These are phyloP conservation scores for Aquilaria agallochum DNA, from an alignment of 441 rosid species.

Conservation along the genomic window DNA sequence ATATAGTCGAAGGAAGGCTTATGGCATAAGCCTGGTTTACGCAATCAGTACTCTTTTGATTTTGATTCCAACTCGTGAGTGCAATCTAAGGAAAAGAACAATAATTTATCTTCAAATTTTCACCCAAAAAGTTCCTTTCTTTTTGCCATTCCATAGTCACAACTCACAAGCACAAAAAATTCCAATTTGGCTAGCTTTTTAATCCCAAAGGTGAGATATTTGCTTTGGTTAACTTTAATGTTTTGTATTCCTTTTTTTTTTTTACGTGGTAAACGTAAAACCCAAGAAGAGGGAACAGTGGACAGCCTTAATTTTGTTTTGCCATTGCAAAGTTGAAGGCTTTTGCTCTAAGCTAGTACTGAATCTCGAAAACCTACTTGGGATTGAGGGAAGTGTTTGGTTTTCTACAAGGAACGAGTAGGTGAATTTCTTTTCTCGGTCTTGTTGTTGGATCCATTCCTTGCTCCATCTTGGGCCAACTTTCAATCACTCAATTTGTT, in stretches of 20 bases:
- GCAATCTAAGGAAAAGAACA: not conserved
- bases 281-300: slow-evolving; percentile 16
- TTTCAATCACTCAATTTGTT: slow-evolving; percentile 8
- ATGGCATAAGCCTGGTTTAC: too few species aligned
- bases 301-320: slow-evolving; percentile 2
- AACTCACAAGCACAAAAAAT: not conserved
- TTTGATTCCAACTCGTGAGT: not conserved
- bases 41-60: not conserved
- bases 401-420: slow-evolving; percentile 7
- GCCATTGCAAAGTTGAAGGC: slow-evolving; percentile 14
- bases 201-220: too few species aligned
- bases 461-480: slow-evolving; percentile 49
- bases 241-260: too few species aligned
- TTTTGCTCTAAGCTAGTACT: slow-evolving; percentile 26
- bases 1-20: too few species aligned
- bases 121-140: slow-evolving; percentile 1
- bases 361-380: slow-evolving; percentile 46
- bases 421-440: slow-evolving; percentile 9
- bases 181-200: too few species aligned
- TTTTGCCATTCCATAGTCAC: not conserved
- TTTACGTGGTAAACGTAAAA: not conserved
- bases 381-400: slow-evolving; percentile 1
- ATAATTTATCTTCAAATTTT: not conserved
- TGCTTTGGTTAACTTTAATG: too few species aligned
- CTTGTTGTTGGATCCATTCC: slow-evolving; percentile 36